phyloP scores from a whole-genome alignment of 192 early-diverging fungal species.

The Entophlyctis helioformis region DNA sequence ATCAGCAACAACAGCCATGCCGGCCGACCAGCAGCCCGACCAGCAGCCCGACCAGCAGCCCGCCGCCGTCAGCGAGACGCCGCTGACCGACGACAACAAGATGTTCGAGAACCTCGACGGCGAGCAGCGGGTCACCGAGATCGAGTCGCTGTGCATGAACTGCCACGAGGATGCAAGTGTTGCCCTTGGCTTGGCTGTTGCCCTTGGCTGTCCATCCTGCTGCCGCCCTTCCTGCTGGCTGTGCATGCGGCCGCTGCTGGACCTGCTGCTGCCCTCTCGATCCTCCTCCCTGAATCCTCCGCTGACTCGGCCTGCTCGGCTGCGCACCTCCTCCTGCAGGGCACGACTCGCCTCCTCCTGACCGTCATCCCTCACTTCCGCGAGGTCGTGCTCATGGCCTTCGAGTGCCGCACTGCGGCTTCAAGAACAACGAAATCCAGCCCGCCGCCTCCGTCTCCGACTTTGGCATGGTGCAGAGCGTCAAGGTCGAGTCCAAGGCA shows the following conservation, averaged over 20 bases:
- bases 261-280: no score
- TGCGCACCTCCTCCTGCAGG: constrained; percentile 27
- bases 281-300: background rate
- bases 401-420: constrained; percentile 81
- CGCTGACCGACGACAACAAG: background rate
- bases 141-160: constrained; percentile 84
- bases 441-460: constrained; percentile 72
- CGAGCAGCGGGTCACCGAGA: constrained; percentile 59
- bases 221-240: background rate
- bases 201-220: background rate
- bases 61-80: background rate
- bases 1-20: no score
- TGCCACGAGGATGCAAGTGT: constrained; percentile 63
- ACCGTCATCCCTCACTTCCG: constrained; percentile 90
- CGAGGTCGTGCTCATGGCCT: constrained; percentile 71
- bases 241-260: no score
- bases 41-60: no score
- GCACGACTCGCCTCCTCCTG: constrained; percentile 71
- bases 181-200: background rate
- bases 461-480: constrained; percentile 59
- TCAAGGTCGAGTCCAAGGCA: constrained; percentile 47
- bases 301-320: background rate
- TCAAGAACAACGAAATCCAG: constrained; percentile 83
- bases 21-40: no score
- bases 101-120: constrained; percentile 62